These are phyloP conservation scores for Colletotrichum sp. DNA, from an alignment of 2,329 filamentous ascomycete species.

Conservation along the genomic window DNA sequence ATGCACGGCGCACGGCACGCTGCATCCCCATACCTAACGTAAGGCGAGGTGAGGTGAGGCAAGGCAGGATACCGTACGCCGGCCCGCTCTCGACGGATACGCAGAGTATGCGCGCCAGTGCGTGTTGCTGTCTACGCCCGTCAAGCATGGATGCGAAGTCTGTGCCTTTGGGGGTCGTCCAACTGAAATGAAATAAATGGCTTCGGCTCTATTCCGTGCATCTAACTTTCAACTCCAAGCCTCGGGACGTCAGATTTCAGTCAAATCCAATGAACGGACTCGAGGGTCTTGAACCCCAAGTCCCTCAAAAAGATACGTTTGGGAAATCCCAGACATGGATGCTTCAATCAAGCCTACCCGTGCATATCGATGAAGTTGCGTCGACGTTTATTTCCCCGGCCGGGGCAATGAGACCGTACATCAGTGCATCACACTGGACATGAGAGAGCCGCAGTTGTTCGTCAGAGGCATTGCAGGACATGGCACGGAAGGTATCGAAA, in stretches of 20 bases:
- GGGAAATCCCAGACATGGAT: not conserved
- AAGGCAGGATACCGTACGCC: not conserved
- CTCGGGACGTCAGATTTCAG: not conserved
- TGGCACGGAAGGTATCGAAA: not conserved
- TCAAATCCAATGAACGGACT: not conserved
- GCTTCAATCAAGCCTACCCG: not conserved
- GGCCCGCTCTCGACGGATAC: not conserved
- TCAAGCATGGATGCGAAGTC: not conserved
- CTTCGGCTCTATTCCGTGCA: not conserved
- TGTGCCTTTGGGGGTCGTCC: not conserved
- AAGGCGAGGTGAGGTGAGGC: not conserved
- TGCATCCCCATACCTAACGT: not conserved
- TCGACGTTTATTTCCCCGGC: not conserved
- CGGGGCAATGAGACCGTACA: not conserved
- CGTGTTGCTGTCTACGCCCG: not conserved
- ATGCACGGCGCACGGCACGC: not conserved
- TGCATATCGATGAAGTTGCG: not conserved
- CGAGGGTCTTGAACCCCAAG: not conserved
- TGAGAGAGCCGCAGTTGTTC: not conserved
- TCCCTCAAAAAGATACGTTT: not conserved
- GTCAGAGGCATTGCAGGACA: not conserved
- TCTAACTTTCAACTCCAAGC: not conserved
- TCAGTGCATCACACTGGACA: not conserved
- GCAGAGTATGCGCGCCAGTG: constrained; percentile 6
- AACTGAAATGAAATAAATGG: not conserved